Conservation (phyloP, 306 rosid species). For the Ormosia emarginata region DNA sequence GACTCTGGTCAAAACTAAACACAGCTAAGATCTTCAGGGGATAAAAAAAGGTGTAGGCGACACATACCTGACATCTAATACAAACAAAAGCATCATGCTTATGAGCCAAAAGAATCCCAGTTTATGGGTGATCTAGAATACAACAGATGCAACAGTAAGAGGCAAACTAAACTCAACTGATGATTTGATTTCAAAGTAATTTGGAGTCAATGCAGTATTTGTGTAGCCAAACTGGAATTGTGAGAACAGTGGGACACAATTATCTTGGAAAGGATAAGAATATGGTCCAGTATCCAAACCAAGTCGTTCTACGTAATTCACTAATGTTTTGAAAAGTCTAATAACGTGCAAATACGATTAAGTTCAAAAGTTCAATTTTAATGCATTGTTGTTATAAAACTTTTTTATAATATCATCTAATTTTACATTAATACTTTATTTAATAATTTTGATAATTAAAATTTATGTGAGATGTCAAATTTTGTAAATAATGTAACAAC, state of each 20-base stretch:
- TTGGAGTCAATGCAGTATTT: conserved; percentile 25
- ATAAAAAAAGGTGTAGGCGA: too few species aligned
- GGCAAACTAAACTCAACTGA: conserved; percentile 22
- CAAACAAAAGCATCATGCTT: conserved; percentile 14
- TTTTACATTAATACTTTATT: too few species aligned
- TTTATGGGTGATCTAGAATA: conserved; percentile 12
- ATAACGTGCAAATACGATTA: conserved; percentile 21
- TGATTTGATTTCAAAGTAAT: conserved; percentile 15
- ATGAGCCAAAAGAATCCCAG: conserved; percentile 14
- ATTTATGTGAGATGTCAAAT: too few species aligned
- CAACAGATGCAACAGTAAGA: conserved; percentile 11
- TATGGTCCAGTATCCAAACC: neutral
- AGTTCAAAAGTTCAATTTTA: too few species aligned
- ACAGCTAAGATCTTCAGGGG: too few species aligned
- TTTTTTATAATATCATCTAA: too few species aligned
- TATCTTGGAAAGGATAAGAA: conserved; percentile 15
- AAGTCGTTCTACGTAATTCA: neutral
- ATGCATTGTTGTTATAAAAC: too few species aligned
- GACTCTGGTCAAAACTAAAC: too few species aligned
- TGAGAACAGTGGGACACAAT: conserved; percentile 2
- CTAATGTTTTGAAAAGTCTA: conserved; percentile 24
- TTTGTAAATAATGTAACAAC: too few species aligned
- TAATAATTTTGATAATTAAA: too few species aligned
- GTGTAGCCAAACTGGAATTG: conserved; percentile 15
- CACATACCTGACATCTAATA: neutral